Percentiles rank a stretch among this genome's conserved stretches.
phyloP scores from a whole-genome alignment of 495 filamentous ascomycete genomes.

The Penicillium daleae region DNA sequence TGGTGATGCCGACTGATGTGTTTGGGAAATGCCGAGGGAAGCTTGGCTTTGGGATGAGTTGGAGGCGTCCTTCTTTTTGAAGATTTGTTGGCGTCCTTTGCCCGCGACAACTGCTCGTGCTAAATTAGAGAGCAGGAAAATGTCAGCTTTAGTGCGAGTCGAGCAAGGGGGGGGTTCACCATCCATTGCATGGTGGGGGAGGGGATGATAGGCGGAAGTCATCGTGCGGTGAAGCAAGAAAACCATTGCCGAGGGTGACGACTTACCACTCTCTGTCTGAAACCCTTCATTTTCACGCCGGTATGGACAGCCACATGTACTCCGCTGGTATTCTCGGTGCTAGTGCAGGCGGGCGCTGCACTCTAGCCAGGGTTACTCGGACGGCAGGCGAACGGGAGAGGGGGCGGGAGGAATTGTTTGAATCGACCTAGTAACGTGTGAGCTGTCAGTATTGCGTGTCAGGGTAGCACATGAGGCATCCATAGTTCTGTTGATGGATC shows the following conservation, averaged over 20 bases:
- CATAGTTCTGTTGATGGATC: not conserved
- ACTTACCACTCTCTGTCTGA: conserved; percentile 97
- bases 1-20: conserved; percentile 65
- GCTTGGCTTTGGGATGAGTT: conserved; percentile 65
- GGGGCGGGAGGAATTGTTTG: conserved; percentile 33
- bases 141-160: conserved; percentile 28
- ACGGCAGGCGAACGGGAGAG: conserved; percentile 24
- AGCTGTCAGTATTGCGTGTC: conserved; percentile 36
- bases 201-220: conserved; percentile 16
- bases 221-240: conserved; percentile 27
- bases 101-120: conserved; percentile 91
- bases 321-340: conserved; percentile 37
- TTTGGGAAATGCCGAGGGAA: conserved; percentile 42
- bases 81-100: conserved; percentile 88
- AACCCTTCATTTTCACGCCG: conserved; percentile 83
- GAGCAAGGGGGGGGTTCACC: conserved; percentile 21
- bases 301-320: conserved; percentile 46
- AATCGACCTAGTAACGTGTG: conserved; percentile 36
- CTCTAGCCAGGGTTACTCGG: conserved; percentile 42
- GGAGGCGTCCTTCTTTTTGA: conserved; percentile 92
- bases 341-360: conserved; percentile 47
- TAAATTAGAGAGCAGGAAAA: conserved; percentile 38
- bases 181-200: conserved; percentile 19
- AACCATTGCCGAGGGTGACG: conserved; percentile 11
- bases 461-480: conserved; percentile 12